These are phyloP conservation scores for Sphagnum contortum DNA, from an alignment of 225 moss, liverwort and hornwort species.

Conservation along the genomic window DNA sequence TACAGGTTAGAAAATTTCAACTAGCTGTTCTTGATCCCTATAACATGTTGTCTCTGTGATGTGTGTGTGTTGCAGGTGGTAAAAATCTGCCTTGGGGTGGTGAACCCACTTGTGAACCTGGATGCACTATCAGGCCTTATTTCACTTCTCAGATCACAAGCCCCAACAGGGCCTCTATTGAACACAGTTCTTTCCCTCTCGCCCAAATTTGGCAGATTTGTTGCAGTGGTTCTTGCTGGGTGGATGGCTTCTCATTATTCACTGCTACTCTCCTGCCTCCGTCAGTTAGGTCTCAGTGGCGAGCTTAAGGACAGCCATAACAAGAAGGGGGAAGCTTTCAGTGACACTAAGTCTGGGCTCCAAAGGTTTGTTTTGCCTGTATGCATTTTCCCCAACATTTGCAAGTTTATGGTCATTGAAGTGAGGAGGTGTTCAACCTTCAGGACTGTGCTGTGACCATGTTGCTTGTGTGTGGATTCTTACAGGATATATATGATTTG, in stretches of 20 bases:
- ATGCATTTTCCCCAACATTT: no score
- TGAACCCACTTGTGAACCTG: slow-evolving; percentile 46
- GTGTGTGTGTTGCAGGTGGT: slow-evolving; percentile 58
- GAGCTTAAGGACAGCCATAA: slow-evolving; percentile 48
- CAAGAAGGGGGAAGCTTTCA: slow-evolving; percentile 47
- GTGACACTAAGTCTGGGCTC: slow-evolving; percentile 28
- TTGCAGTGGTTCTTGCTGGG: slow-evolving; percentile 69
- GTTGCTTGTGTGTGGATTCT: no score
- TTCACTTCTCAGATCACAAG: slow-evolving; percentile 56
- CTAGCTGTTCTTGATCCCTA: no score
- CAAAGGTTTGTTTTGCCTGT: slow-evolving; percentile 18
- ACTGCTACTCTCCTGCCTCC: slow-evolving; percentile 61
- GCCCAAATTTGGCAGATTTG: slow-evolving; percentile 71
- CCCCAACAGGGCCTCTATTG: slow-evolving; percentile 67
- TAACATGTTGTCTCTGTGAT: background rate
- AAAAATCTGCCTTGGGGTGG: slow-evolving; percentile 37
- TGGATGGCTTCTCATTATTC: slow-evolving; percentile 83
- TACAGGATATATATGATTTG: no score
- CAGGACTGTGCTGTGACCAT: no score
- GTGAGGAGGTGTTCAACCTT: no score
- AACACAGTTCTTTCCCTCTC: slow-evolving; percentile 60
- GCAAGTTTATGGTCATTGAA: no score
- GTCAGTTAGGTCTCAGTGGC: slow-evolving; percentile 47
- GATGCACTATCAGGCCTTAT: slow-evolving; percentile 78
- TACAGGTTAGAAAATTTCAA: no score